phyloP scores from a whole-genome alignment of 139 green algal species.

The Penium margaritaceum region DNA sequence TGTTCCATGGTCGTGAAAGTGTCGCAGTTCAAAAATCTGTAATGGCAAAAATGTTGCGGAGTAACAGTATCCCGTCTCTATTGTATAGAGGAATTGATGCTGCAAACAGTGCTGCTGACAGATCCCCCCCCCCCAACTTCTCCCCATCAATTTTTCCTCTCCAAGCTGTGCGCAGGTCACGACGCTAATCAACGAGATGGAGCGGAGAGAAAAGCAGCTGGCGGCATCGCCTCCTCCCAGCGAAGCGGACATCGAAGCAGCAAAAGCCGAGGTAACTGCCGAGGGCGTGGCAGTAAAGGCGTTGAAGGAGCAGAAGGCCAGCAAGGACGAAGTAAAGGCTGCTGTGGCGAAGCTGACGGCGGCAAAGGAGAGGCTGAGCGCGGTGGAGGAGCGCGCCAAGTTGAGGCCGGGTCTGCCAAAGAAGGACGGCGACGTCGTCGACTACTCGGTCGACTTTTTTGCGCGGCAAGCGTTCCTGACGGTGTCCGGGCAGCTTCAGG shows the following conservation, averaged over 20 bases:
- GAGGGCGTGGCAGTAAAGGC: slow-evolving; percentile 49
- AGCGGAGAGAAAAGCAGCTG: slow-evolving; percentile 26
- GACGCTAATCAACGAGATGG: slow-evolving; percentile 57
- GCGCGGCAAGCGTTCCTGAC: slow-evolving; percentile 79
- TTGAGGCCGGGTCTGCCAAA: slow-evolving; percentile 25
- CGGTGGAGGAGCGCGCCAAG: slow-evolving; percentile 52
- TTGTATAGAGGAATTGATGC: no score
- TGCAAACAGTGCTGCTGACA: no score
- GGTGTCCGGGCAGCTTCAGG: slow-evolving; percentile 79
- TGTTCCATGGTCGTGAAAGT: no score
- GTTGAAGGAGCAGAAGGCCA: slow-evolving; percentile 61
- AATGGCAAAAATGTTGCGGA: no score
- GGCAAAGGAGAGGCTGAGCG: slow-evolving; percentile 61
- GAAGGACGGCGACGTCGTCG: slow-evolving; percentile 54
- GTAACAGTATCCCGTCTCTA: no score
- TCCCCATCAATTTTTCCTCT: no score
- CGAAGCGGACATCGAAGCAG: slow-evolving; percentile 54
- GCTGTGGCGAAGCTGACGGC: slow-evolving; percentile 30
- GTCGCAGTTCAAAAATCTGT: no score
- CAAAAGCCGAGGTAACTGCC: slow-evolving; percentile 35
- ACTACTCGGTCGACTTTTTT: slow-evolving; percentile 96
- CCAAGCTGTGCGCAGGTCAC: no score
- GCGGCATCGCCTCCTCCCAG: slow-evolving; percentile 17
- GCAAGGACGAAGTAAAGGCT: slow-evolving; percentile 54
- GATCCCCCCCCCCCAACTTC: no score